Conservation (phyloP, 306 rosid species). For the Hippophae tibetana region DNA sequence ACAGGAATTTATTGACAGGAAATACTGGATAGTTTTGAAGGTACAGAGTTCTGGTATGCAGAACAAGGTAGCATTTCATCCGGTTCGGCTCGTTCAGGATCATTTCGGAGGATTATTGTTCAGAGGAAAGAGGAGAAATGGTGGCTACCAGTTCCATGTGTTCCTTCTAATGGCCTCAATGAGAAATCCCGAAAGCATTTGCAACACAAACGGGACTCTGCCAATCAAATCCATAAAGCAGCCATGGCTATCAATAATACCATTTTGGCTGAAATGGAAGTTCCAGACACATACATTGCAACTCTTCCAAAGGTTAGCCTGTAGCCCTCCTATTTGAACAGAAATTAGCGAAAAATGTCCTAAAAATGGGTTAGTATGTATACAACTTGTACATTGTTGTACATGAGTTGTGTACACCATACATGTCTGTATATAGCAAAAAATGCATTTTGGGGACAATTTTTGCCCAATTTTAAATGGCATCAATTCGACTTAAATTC, state of each 20-base stretch:
- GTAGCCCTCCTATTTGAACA: conserved; percentile 16
- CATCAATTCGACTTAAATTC: too few species aligned
- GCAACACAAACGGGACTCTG: conserved; percentile 60
- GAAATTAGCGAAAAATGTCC: too few species aligned
- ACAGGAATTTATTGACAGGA: conserved; percentile 39
- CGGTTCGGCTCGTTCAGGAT: conserved; percentile 49
- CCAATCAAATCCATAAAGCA: conserved; percentile 90
- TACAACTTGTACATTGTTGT: too few species aligned
- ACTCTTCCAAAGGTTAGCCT: conserved; percentile 81
- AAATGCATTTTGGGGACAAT: too few species aligned
- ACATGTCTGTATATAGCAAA: too few species aligned
- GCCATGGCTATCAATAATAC: conserved; percentile 91
- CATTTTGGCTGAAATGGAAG: conserved; percentile 84
- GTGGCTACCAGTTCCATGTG: conserved; percentile 97
- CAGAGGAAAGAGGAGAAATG: conserved; percentile 86
- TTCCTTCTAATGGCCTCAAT: conserved; percentile 57
- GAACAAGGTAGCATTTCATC: conserved; percentile 79
- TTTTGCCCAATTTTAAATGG: too few species aligned
- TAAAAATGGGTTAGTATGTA: too few species aligned
- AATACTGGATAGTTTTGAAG: conserved; percentile 68
- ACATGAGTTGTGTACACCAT: too few species aligned
- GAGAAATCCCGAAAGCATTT: conserved; percentile 64
- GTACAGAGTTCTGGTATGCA: conserved; percentile 81
- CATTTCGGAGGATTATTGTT: conserved; percentile 54
- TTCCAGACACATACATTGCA: conserved; percentile 63